Evolutionary conservation across 2,329 filamentous ascomycete species (phyloP), one percentile per base, ranked within the genome.

Genomic region (Thielaviopsis punctulata): DNA sequence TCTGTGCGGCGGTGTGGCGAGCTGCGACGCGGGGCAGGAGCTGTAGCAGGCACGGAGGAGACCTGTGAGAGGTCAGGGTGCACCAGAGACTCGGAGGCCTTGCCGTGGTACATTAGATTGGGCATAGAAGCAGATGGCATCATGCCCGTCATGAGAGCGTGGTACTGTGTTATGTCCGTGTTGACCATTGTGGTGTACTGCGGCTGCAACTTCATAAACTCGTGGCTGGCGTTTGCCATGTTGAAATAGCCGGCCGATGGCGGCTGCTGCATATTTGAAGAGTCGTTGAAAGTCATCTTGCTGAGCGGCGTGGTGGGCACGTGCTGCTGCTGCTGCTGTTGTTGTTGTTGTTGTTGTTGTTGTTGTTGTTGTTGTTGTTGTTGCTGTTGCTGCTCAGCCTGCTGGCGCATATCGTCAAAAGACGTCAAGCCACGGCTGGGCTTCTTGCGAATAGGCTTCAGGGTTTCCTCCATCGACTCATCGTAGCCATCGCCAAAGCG

Each of bases 381-480:
- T 2, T 30, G 45, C 19, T 50, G 48, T 19, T 66, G 64, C 55
- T 69, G 69, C 60, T 80, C 76, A 18, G 73, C 68, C 53, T 76
- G 73, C 57, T 72, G 70, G 57, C 73, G 69, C 69, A 80, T 72
- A 50, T 77, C 74, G 46, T 78, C 72, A 58, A 82, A 81, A 53
- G 76, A 68, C 27, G 68, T 72, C 56, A 72, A 70, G 33, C 69
- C 64, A 39, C 70, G 68, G 53, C 62, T 66, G 27, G 62, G 60
- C 25, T 66, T 68, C 51, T 62, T 65, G 30, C 69, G 68, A 24
- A 52, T 50, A 4, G 78, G 77, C 65, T 80, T 81, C 59, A 82
- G 70, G 0, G 78, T 81, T 63, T 80, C 77, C 60, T 81, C 77
- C 73, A 80, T 77, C 13, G 77, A 80, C 63, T 78, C 77, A 59